Evolutionary conservation across 2,329 filamentous ascomycete genomes (phyloP).

Genomic region (Lachnellula arida): DNA sequence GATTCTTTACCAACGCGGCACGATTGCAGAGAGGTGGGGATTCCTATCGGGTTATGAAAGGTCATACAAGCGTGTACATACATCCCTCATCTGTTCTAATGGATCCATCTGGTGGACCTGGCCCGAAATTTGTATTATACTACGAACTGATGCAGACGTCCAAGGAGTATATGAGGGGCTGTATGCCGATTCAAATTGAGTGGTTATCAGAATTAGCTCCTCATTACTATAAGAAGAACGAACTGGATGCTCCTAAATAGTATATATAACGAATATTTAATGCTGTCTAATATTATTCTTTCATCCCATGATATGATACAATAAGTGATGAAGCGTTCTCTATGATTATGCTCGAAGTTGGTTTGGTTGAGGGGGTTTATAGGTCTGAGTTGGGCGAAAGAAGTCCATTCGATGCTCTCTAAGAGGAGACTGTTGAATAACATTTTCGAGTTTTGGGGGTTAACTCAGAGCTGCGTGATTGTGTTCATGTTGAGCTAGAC

Average conservation of each 20-base stretch:
- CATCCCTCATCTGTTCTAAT: constrained; percentile 90
- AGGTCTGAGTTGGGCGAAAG: too few species aligned
- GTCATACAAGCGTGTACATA: constrained; percentile 81
- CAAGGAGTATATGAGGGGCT: constrained; percentile 93
- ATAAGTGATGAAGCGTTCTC: too few species aligned
- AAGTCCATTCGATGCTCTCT: too few species aligned
- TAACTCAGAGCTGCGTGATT: too few species aligned
- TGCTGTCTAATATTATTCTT: too few species aligned
- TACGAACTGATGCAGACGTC: constrained; percentile 95
- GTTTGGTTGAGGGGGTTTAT: too few species aligned
- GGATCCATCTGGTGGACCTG: constrained; percentile 87
- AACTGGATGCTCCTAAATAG: constrained; percentile 58
- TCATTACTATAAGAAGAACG: constrained; percentile 90
- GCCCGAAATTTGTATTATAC: constrained; percentile 95
- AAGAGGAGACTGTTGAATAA: too few species aligned
- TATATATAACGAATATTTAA: too few species aligned
- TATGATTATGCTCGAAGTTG: too few species aligned
- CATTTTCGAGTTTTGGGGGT: too few species aligned
- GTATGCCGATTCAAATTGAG: constrained; percentile 75
- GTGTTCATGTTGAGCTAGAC: too few species aligned
- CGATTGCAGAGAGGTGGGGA: constrained; percentile 78
- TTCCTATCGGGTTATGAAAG: constrained; percentile 88
- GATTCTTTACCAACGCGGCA: constrained; percentile 93
- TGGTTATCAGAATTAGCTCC: constrained; percentile 90
- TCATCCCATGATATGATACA: too few species aligned